phyloP scores from a whole-genome alignment of 352 stramenopile genomes.

The Phytophthora europaea region DNA sequence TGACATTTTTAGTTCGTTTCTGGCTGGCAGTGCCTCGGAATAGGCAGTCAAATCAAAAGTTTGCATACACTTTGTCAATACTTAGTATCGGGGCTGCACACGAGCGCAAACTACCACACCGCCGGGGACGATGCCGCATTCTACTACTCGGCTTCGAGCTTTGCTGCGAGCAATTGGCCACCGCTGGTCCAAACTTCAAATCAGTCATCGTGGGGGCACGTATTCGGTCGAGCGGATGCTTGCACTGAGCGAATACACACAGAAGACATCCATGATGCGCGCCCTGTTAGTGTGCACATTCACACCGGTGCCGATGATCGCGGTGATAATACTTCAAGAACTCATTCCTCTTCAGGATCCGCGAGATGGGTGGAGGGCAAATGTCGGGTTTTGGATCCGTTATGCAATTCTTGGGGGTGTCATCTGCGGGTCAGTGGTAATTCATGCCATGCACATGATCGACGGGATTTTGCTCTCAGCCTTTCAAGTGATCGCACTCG shows the following conservation, averaged over 20 bases:
- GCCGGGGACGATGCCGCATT: background rate
- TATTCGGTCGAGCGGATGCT: constrained; percentile 26
- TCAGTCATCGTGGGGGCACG: constrained; percentile 14
- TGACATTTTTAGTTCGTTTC: background rate
- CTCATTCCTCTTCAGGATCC: constrained; percentile 1
- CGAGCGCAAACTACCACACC: background rate
- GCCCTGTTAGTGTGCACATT: background rate
- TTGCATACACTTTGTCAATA: background rate
- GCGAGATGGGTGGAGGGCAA: background rate
- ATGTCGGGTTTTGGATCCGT: constrained; percentile 1
- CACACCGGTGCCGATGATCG: constrained; percentile 13
- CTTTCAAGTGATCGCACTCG: background rate
- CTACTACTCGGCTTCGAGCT: background rate
- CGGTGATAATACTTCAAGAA: constrained; percentile 7
- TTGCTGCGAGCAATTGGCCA: background rate
- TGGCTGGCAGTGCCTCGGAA: background rate
- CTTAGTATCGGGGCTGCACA: background rate
- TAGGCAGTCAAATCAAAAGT: background rate
- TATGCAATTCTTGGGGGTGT: constrained; percentile 3
- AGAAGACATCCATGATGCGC: background rate
- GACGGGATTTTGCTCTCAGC: background rate
- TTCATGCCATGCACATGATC: constrained; percentile 15
- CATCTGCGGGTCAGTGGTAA: background rate
- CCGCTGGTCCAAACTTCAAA: constrained; percentile 13
- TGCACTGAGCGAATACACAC: constrained; percentile 25